These are phyloP conservation scores for Parathielavia hyrcaniae DNA, from an alignment of 495 filamentous ascomycete genomes.

Conservation along the genomic window DNA sequence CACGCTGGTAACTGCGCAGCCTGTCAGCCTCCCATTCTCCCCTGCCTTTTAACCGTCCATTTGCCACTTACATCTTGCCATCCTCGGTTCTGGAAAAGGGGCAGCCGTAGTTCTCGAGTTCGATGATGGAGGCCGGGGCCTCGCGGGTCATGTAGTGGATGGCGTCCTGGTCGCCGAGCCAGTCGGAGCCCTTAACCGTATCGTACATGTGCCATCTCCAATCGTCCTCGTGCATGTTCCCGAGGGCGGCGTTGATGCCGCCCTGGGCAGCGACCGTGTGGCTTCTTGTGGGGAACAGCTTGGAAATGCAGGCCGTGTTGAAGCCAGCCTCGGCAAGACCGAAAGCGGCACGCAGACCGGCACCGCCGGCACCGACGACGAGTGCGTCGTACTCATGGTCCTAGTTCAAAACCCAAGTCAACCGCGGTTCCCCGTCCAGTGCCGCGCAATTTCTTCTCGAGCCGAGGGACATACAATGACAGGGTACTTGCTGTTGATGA, in stretches of 20 bases:
- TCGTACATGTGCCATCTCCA: slow-evolving; percentile 99
- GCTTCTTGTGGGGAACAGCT: slow-evolving; percentile 91
- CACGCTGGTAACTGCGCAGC: slow-evolving; percentile 69
- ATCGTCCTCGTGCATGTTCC: slow-evolving; percentile 84
- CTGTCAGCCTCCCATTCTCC: slow-evolving; percentile 13
- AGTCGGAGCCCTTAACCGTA: slow-evolving; percentile 97
- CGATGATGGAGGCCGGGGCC: slow-evolving; percentile 83
- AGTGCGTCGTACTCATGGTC: slow-evolving; percentile 69
- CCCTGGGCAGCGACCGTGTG: slow-evolving; percentile 95
- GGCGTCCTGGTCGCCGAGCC: slow-evolving; percentile 97
- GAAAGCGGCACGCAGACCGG: slow-evolving; percentile 91
- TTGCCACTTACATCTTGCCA: slow-evolving; percentile 66
- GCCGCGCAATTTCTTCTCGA: background rate
- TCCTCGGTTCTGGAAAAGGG: slow-evolving; percentile 97
- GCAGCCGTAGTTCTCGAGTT: slow-evolving; percentile 95
- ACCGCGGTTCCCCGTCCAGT: slow-evolving; percentile 14
- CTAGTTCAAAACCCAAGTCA: slow-evolving; percentile 30
- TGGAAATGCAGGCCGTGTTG: slow-evolving; percentile 97
- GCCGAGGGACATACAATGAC: slow-evolving; percentile 65
- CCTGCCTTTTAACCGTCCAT: no score
- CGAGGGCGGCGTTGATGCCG: slow-evolving; percentile 92
- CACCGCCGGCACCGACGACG: slow-evolving; percentile 89
- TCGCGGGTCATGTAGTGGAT: slow-evolving; percentile 99
- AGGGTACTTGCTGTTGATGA: slow-evolving; percentile 79
- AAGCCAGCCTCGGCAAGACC: slow-evolving; percentile 96